Conservation (phyloP, 192 early-diverging fungal genomes). For the Geranomyces michiganensis region DNA sequence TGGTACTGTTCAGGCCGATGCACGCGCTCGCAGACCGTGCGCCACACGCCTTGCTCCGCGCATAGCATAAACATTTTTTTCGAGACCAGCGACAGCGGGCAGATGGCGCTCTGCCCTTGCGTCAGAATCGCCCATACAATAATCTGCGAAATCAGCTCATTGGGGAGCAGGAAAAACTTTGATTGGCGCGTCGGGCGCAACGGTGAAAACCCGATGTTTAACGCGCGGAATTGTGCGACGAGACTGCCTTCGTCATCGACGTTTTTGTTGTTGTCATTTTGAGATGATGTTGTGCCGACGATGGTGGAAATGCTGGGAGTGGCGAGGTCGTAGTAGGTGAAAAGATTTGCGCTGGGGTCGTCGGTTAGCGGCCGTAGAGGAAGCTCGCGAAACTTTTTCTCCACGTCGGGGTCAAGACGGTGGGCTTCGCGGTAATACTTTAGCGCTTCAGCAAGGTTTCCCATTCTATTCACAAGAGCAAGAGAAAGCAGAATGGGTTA, state of each 20-base stretch:
- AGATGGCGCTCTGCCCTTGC: constrained; percentile 1
- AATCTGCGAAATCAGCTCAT: constrained; percentile 28
- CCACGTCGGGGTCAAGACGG: constrained; percentile 22
- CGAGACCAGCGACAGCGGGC: constrained; percentile 22
- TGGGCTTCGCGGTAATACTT: constrained; percentile 20
- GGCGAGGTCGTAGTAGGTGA: constrained; percentile 28
- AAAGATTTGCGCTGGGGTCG: constrained; percentile 19
- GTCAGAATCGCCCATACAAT: constrained; percentile 18
- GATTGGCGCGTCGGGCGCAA: background rate
- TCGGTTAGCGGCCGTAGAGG: background rate
- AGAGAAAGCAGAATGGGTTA: too few species aligned
- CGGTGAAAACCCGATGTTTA: constrained; percentile 16
- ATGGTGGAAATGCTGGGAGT: background rate
- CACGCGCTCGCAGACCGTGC: constrained; percentile 16
- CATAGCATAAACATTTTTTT: constrained; percentile 18
- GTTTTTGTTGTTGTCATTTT: background rate
- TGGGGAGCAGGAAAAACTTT: constrained; percentile 4
- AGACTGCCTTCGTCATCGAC: background rate
- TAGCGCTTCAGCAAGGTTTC: constrained; percentile 25
- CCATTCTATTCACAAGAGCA: too few species aligned
- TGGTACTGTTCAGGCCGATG: background rate
- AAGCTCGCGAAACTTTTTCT: constrained; percentile 18
- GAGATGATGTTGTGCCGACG: too few species aligned
- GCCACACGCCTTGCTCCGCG: constrained; percentile 26
- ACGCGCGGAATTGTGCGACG: background rate